Base-by-base conservation (phyloP, 2,329 filamentous ascomycete species). In the Aspergillus quadricinctus region DNA sequence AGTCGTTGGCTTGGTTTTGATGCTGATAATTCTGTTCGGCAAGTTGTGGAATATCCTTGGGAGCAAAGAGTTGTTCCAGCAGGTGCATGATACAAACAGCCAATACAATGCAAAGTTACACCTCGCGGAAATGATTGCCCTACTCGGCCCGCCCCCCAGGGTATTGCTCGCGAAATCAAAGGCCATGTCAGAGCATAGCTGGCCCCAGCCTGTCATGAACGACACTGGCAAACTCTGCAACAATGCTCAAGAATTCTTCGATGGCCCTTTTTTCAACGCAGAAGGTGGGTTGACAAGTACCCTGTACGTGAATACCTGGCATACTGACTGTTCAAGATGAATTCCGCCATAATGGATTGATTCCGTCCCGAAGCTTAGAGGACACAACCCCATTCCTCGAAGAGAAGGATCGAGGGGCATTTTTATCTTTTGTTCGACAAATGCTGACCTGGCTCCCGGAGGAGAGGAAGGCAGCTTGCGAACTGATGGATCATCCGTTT, bases 121-220 rank as follows among this genome's bases (percentile, higher is more conserved):
- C 59, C 61, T 77, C 7, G 75, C 73, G 10, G 66, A 75, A 55
- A 77, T 77, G 69, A 73, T 75, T 35, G 68, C 68, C 3, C 59
- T 76, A 10, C 60, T 77, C 6, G 75, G 72, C 1, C 67, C 67
- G 1, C 73, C 73, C 0, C 71, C 74, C 0, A 56, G 37, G 52
- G 63, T 62, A 50, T 50, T 73, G 28, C 50, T 72, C 31, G 57
- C 60, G 17, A 65, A 64, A 37, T 64, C 56, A 21, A 37, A 62
- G 11, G 27, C 46, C 2, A 61, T 61, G 56, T 28, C 45, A 54
- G 25, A 62, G 43, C 49, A 54, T 19, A 52, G 41, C 9, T 68
- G 61, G 64, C 55, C 60, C 8, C 7, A 60, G 11, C 57, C 60
- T 57, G 31, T 65, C 4, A 57, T 19, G 31, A 59, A 59, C 4